Evolutionary conservation across 2,329 filamentous ascomycete genomes (phyloP), one percentile per base, ranked within the genome.

Genomic region (Trichoderma harzianum): DNA sequence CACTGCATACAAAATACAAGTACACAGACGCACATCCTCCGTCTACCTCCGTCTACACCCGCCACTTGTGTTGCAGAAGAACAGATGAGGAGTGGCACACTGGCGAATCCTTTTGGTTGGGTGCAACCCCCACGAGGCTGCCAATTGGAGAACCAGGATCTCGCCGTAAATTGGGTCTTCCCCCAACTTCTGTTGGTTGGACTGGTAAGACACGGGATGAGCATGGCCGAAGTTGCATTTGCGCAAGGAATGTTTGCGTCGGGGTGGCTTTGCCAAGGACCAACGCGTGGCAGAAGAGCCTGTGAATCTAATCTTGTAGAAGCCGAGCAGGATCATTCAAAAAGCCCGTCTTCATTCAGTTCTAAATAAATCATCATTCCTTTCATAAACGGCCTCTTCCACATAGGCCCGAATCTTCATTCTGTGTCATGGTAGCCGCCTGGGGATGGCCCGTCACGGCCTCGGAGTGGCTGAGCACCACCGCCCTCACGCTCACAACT

Each of bases 391-490:
- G 34, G 7, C 24, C 28, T 47, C 8, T 21, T 55, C 21, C 7
- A 26, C 11, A 26, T 34, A 18, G 30, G 3, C 24, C 24, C n/a
- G 12, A 18, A 8, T 24, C 2, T 55, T 55, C 8, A 53, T 18
- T 11, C 18, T 21, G 18, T 39, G 64, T 55, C 11, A 70, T 70
- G 68, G 47, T 51, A 43, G 30, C 47, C 34, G 2, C 34, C 2
- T 62, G 51, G 58, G 68, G 32, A 43, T 64, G 60, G 68, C 68
- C 63, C 12, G 28, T 64, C 24, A 26, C 32, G 60, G 47, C 68
- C 51, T 64, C 24, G 26, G 51, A 32, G 47, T 63, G 68, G 58
- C 60, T 64, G 11, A 57, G 43, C 36, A 62, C 60, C 32, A 63
- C 51, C 18, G 24, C 34, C 5, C 51, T 70, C 32, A 63, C 61